Conservation (phyloP, 2,329 filamentous ascomycete genomes). For the Fusarium coffeatum region DNA sequence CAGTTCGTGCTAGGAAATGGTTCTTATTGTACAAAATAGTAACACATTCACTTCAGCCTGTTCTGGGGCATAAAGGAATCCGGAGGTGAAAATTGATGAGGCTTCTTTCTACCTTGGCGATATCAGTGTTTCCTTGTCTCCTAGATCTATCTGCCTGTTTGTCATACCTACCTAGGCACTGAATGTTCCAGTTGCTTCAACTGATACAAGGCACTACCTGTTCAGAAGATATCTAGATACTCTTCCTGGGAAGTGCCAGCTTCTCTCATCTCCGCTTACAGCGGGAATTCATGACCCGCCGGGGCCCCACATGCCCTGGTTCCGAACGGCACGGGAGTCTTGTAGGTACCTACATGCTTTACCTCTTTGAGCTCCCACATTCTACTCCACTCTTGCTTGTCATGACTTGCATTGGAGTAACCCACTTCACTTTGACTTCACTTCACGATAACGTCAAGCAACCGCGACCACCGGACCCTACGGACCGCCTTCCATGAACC, state of each 20-base stretch:
- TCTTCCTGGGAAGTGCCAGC: neutral
- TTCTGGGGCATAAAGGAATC: neutral
- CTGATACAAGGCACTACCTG: neutral
- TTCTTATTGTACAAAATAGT: conserved; percentile 13
- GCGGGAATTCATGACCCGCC: conserved; percentile 9
- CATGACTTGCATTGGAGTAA: conserved; percentile 23
- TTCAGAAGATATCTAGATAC: neutral
- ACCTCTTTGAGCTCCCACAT: neutral
- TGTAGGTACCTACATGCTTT: conserved; percentile 34
- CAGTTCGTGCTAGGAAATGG: neutral
- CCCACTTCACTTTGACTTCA: conserved; percentile 22
- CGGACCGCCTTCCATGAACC: neutral
- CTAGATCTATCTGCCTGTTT: neutral
- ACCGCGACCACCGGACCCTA: conserved; percentile 20
- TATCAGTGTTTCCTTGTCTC: neutral
- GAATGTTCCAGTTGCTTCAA: neutral
- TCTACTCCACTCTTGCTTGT: conserved; percentile 10
- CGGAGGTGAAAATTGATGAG: neutral
- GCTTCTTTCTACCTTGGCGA: neutral
- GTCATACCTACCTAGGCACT: neutral
- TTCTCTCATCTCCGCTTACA: conserved; percentile 21
- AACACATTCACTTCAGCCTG: neutral
- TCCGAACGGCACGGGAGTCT: conserved; percentile 22
- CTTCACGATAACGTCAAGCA: conserved; percentile 42
- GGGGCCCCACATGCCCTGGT: conserved; percentile 29